A percentile compares a stretch with the other conserved stretches of the same genome.
These are phyloP conservation scores for Letharia columbiana DNA, from an alignment of 495 filamentous ascomycete species.

Conservation along the genomic window DNA sequence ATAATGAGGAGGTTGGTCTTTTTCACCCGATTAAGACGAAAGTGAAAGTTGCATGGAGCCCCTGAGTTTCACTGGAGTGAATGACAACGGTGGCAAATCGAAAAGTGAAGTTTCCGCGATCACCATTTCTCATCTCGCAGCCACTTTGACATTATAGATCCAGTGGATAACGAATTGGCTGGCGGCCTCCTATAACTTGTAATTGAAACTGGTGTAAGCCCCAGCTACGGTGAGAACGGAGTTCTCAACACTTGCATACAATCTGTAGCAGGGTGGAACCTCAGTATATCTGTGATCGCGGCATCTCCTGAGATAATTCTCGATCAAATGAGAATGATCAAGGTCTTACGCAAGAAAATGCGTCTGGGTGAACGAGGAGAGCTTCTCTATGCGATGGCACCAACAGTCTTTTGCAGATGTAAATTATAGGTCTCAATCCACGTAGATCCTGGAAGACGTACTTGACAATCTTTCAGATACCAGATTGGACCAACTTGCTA, in stretches of 20 bases:
- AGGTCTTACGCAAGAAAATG: background rate
- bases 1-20: constrained; percentile 8
- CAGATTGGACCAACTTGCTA: background rate
- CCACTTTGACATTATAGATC: background rate
- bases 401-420: background rate
- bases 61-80: constrained; percentile 7
- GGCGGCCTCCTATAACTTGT: background rate
- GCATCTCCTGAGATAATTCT: background rate
- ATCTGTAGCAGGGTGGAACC: background rate
- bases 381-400: background rate
- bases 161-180: background rate
- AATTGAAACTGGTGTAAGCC: background rate
- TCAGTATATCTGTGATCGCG: background rate
- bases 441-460: background rate
- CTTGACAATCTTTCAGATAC: background rate
- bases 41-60: constrained; percentile 2
- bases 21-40: background rate
- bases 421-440: background rate
- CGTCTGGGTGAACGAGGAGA: background rate
- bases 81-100: background rate
- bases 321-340: background rate
- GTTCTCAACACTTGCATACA: background rate
- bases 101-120: background rate
- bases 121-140: background rate
- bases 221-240: background rate